Conservation (phyloP, 2,329 filamentous ascomycete species). For the Neopestalotiopsis clavispora region DNA sequence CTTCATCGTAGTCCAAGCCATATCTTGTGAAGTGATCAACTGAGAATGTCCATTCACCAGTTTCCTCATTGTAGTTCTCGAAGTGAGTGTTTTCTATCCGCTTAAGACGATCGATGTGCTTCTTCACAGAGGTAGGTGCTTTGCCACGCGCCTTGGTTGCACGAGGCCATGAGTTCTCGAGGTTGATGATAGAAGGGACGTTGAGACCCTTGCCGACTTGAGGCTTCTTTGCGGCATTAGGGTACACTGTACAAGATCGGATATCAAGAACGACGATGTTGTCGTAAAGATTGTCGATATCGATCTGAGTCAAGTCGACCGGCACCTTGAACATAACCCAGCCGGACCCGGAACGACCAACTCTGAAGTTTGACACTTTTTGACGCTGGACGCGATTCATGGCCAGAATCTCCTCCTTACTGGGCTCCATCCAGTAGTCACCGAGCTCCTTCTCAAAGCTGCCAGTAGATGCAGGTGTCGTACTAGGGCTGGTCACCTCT, state of each 20-base stretch:
- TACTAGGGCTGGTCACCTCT: conserved; percentile 46
- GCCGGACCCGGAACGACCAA: conserved; percentile 83
- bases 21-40: conserved; percentile 99
- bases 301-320: conserved; percentile 81
- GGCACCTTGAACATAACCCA: conserved; percentile 80
- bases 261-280: conserved; percentile 77
- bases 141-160: conserved; percentile 56
- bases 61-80: conserved; percentile 76
- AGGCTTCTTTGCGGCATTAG: conserved; percentile 76
- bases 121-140: conserved; percentile 69
- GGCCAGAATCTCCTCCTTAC: conserved; percentile 72
- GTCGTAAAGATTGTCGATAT: conserved; percentile 80
- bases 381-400: conserved; percentile 83
- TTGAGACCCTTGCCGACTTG: conserved; percentile 87
- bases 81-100: conserved; percentile 82
- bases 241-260: conserved; percentile 89
- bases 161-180: conserved; percentile 93
- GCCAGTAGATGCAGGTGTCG: conserved; percentile 28
- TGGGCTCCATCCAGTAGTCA: conserved; percentile 86
- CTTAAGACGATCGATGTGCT: conserved; percentile 83
- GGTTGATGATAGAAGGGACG: conserved; percentile 83
- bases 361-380: conserved; percentile 74
- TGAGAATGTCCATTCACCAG: conserved; percentile 86
- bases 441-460: conserved; percentile 62
- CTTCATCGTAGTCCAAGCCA: conserved; percentile 78